Evolutionary conservation across 176 grass and related monocot genomes (phyloP).

Genomic region (Paspalum vaginatum): DNA sequence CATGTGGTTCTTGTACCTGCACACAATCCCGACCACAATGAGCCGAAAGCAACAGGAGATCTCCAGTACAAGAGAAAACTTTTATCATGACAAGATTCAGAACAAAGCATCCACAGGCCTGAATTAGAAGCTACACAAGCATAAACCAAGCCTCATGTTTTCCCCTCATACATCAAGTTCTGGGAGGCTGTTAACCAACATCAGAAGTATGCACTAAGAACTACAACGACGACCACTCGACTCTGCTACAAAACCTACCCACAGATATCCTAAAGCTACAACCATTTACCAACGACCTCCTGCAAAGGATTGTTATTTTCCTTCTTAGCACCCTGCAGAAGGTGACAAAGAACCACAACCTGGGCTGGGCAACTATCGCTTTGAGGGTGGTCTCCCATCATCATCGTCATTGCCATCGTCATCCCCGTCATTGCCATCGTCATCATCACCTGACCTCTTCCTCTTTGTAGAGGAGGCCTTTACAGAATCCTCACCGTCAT

Average conservation of each 20-base stretch:
- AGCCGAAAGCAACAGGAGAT: not conserved
- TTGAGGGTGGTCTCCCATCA: slow-evolving; percentile 36
- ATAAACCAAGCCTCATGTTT: slow-evolving; percentile 37
- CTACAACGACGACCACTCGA: slow-evolving; percentile 35
- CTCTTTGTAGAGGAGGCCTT: slow-evolving; percentile 56
- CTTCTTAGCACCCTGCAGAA: slow-evolving; percentile 6
- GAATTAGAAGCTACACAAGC: slow-evolving; percentile 46
- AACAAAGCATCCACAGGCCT: slow-evolving; percentile 19
- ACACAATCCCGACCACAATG: too few relatives aligned
- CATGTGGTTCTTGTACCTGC: too few relatives aligned
- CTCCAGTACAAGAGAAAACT: not conserved
- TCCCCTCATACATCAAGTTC: slow-evolving; percentile 2
- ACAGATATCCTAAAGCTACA: slow-evolving; percentile 57
- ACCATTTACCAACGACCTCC: slow-evolving; percentile 50
- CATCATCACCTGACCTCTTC: slow-evolving; percentile 50
- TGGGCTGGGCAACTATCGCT: slow-evolving; percentile 34
- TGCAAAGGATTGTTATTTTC: slow-evolving; percentile 42
- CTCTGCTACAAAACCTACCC: slow-evolving; percentile 35
- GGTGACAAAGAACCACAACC: not conserved
- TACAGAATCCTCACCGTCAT: slow-evolving; percentile 34
- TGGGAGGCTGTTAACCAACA: slow-evolving; percentile 38
- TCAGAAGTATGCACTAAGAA: slow-evolving; percentile 51
- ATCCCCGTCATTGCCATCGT: not conserved
- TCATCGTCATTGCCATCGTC: not conserved
- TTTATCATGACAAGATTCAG: slow-evolving; percentile 13